Base-by-base conservation (phyloP, 345 rosid genomes). In the Turritis glabra region DNA sequence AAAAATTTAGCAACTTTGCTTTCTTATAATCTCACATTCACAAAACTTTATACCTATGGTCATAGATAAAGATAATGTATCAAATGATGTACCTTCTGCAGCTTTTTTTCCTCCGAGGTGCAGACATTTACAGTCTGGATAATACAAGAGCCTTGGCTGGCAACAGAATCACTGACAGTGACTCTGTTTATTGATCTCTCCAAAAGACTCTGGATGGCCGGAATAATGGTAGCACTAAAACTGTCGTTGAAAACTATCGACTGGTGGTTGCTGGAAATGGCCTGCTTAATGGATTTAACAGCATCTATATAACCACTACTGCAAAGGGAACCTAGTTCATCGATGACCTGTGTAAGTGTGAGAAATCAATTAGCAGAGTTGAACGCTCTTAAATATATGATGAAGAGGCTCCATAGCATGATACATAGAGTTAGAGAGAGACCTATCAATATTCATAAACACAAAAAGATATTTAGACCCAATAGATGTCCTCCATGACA, bases 261-360 rank as follows among this genome's bases (percentile, higher is more conserved):
- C 14, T 37, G 83, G 38, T 89, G 88, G 60, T 82, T 82, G 75
- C 81, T 84, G 27, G 80, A 84, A 78, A 95, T 89, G 9, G 77
- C 80, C 73, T 83, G 79, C 83, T 85, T 80, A 50, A 86, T 84
- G 80, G 90, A 83, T 69, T 76, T 87, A 27, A 90, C 59, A 22
- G 78, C 35, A 46, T 84, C 81, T 38, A 85, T 80, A 80, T 25
- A 64, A 69, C 84, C 85, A 48, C 70, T 82, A 38, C 82, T 67
- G 54, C 68, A 43, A 61, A 77, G 76, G 69, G 79, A 77, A 37
- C 57, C 90, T 40, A 80, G 68, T 64, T 85, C 92, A 72, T 95
- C 99, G 57, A 90, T 70, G 67, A 89, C 92, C 97, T 95, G 79
- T 72, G 57, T 55, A 75, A 13, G 29, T 26, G 43, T 19, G 52